Percentiles rank a stretch among this genome's conserved stretches.
These are phyloP conservation scores for Erigeron philadelphicus DNA, from an alignment of 140 eudicot genomes.

Conservation along the genomic window DNA sequence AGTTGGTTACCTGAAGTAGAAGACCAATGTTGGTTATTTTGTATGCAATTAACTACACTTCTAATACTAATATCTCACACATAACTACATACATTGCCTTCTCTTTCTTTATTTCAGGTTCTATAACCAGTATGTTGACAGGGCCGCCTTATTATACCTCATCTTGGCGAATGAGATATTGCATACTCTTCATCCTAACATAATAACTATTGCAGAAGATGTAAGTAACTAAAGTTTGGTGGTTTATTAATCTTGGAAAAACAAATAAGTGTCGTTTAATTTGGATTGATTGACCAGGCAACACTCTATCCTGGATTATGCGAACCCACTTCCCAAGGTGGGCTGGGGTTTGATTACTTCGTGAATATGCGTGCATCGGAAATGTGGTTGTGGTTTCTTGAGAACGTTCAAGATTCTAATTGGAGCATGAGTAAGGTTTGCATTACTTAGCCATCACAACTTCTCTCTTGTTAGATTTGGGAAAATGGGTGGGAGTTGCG, in stretches of 20 bases:
- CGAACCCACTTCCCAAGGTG: constrained; percentile 95
- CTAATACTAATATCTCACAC: neutral
- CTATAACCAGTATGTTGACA: constrained; percentile 85
- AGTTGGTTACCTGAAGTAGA: neutral
- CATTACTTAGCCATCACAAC: neutral
- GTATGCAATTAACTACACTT: neutral
- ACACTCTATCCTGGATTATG: constrained; percentile 88
- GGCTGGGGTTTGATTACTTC: constrained; percentile 89
- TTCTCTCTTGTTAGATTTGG: neutral
- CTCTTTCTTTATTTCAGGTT: constrained; percentile 41
- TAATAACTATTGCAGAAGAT: constrained; percentile 94
- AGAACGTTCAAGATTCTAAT: constrained; percentile 59
- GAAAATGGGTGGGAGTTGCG: neutral
- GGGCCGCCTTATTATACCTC: constrained; percentile 75
- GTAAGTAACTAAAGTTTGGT: constrained; percentile 43
- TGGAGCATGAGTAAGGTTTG: constrained; percentile 98
- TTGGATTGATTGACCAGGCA: constrained; percentile 36
- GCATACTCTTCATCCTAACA: constrained; percentile 82
- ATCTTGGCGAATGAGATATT: constrained; percentile 76
- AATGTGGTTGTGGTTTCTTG: constrained; percentile 77
- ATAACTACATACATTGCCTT: neutral
- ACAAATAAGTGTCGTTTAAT: too few relatives aligned
- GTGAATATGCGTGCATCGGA: constrained; percentile 79
- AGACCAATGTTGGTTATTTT: neutral
- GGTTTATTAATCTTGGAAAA: constrained; percentile 22